Percentiles rank a stretch among this genome's conserved stretches.
Conservation (phyloP, 768 basidiomycete species). For the Russula earlei region DNA sequence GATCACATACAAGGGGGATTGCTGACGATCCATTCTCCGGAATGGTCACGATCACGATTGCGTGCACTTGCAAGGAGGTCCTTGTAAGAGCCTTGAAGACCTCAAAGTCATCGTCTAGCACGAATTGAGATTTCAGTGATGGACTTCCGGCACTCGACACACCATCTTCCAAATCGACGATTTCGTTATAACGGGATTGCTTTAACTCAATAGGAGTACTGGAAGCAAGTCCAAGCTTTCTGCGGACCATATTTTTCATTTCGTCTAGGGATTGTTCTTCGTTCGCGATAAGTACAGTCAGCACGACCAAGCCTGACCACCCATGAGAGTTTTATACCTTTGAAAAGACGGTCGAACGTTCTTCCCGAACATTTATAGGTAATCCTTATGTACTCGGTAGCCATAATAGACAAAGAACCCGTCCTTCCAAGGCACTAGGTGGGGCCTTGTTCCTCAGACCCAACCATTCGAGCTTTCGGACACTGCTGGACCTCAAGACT, state of each 20-base stretch:
- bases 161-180: constrained; percentile 75
- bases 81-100: constrained; percentile 49
- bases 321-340: constrained; percentile 26
- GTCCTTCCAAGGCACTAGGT: no score
- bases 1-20: neutral
- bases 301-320: constrained; percentile 1
- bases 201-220: constrained; percentile 31
- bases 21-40: neutral
- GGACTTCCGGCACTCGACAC: constrained; percentile 19
- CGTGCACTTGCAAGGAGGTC: constrained; percentile 24
- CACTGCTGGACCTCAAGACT: no score
- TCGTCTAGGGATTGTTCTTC: constrained; percentile 54
- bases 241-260: constrained; percentile 46
- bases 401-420: no score
- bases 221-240: constrained; percentile 45
- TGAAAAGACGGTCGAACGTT: constrained; percentile 46
- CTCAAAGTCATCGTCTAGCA: constrained; percentile 68
- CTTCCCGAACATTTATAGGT: constrained; percentile 20
- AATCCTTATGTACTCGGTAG: constrained; percentile 6
- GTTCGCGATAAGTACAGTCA: constrained; percentile 4
- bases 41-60: constrained; percentile 12
- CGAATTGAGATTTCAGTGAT: neutral
- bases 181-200: constrained; percentile 45
- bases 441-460: no score
- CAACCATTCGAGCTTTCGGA: no score